Conservation (phyloP, 2,329 filamentous ascomycete species). For the Elsinoe australis region DNA sequence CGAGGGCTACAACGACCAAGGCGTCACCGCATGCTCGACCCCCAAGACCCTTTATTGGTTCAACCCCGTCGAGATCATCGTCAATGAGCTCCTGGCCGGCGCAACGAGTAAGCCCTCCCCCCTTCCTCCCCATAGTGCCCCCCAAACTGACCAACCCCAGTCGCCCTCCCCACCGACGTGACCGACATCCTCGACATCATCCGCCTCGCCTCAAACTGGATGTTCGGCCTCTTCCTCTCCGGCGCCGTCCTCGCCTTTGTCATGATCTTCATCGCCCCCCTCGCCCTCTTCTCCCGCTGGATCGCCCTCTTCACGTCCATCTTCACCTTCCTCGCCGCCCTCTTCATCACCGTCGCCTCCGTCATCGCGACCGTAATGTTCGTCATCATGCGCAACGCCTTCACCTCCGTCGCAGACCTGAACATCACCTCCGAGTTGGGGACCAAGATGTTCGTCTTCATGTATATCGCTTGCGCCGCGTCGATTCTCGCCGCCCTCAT, state of each 20-base stretch:
- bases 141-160: constrained; percentile 30
- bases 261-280: constrained; percentile 58
- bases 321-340: constrained; percentile 57
- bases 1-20: constrained; percentile 69
- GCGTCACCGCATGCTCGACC: constrained; percentile 67
- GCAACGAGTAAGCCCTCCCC: constrained; percentile 54
- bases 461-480: constrained; percentile 72
- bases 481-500: constrained; percentile 61
- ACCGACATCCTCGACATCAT: constrained; percentile 67
- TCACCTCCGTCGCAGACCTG: constrained; percentile 60
- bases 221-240: constrained; percentile 82
- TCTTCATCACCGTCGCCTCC: constrained; percentile 62
- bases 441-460: constrained; percentile 69
- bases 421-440: constrained; percentile 70
- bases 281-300: constrained; percentile 47
- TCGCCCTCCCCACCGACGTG: constrained; percentile 69
- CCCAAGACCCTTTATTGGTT: constrained; percentile 76
- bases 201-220: constrained; percentile 66
- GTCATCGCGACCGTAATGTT: constrained; percentile 78
- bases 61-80: constrained; percentile 75
- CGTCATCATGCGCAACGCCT: constrained; percentile 68
- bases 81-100: constrained; percentile 70
- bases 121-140: background rate
- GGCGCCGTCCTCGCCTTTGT: constrained; percentile 62
- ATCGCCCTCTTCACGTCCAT: constrained; percentile 59